Percentiles rank a stretch among this genome's conserved stretches.
Conservation (phyloP, 805 yeast species). For the Wickerhamiella sergipiensis region DNA sequence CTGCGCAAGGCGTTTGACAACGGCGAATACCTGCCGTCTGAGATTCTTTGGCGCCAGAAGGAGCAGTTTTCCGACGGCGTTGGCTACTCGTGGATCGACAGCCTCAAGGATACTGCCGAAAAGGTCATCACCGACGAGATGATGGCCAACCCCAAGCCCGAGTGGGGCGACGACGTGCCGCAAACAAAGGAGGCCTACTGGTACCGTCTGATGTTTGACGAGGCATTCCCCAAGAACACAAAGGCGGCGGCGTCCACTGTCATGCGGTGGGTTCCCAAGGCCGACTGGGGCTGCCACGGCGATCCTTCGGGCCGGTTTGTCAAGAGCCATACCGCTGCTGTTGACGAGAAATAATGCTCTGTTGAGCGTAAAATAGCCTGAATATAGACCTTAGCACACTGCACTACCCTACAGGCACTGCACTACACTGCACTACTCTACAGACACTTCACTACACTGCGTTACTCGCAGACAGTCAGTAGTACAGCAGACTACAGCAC, state of each 20-base stretch:
- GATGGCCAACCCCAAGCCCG: conserved; percentile 78
- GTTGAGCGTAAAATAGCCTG: too few relatives aligned
- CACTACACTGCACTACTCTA: too few relatives aligned
- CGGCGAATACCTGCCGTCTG: conserved; percentile 83
- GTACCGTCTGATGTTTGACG: conserved; percentile 95
- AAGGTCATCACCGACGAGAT: conserved; percentile 76
- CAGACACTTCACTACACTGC: too few relatives aligned
- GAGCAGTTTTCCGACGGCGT: conserved; percentile 99
- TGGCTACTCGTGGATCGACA: conserved; percentile 98
- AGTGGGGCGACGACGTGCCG: conserved; percentile 94
- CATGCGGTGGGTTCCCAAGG: conserved; percentile 99
- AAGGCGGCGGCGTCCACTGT: conserved; percentile 92
- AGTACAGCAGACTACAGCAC: too few relatives aligned
- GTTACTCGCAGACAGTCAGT: too few relatives aligned
- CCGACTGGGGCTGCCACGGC: conserved; percentile 99
- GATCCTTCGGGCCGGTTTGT: conserved; percentile 98
- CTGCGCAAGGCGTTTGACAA: conserved; percentile 97
- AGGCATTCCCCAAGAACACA: conserved; percentile 71
- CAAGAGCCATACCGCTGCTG: conserved; percentile 68
- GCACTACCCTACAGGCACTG: too few relatives aligned
- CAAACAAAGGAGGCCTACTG: conserved; percentile 98
- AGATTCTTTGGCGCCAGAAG: conserved; percentile 98
- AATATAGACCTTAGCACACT: too few relatives aligned
- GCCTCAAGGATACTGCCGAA: conserved; percentile 91
- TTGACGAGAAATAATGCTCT: conserved; percentile 15